Base-by-base conservation (phyloP, 768 basidiomycete species). In the Suillus luteus region DNA sequence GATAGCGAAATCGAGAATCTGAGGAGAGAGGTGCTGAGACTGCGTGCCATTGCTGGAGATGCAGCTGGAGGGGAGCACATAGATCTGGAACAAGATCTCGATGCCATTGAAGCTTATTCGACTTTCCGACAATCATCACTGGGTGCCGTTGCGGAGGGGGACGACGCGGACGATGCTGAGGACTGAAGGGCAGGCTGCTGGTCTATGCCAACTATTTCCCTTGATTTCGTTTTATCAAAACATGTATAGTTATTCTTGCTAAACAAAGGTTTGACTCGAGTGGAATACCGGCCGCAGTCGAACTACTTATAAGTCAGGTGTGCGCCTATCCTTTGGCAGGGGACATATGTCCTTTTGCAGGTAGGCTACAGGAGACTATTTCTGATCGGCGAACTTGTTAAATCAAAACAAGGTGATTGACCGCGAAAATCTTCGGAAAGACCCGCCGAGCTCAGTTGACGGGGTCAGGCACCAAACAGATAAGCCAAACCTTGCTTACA, bases 1-100 rank as follows among this genome's bases (percentile, higher is more conserved):
- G 93, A 97, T 70, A 83, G 82, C 54, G 93, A 95, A 78, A 91
- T 96, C 68, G 79, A 73, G 63, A 78, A 69, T 70, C 72, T 96
- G 71, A 81, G 93, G 66, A 74, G 71, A 66, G 93, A 95, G 74
- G 82, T 96, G 33, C 71, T 73, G 67, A 78, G 87, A 63, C 74
- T 95, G 72, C 80, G 89, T 54, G 65, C 69, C 35, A 74, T 79
- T 44, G 67, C 64, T 10, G 71, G 72, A 6, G 72, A 72, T 19
- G 69, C 69, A 14, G 62, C 66, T 9, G 68, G 70, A 22, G 61
- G 70, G 65, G 72, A 69, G n/a, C 22, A 35, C 6, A 38, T 77
- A 8, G 75, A 76, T 60, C 65, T 69, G 57, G 68, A 68, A 71
- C 44, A 48, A 69, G 75, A 77, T 64, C 60, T 76, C 69, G 76